Evolutionary conservation across 768 basidiomycete genomes (phyloP), one percentile per base, ranked within the genome.

Genomic region (Trametes meyenii): DNA sequence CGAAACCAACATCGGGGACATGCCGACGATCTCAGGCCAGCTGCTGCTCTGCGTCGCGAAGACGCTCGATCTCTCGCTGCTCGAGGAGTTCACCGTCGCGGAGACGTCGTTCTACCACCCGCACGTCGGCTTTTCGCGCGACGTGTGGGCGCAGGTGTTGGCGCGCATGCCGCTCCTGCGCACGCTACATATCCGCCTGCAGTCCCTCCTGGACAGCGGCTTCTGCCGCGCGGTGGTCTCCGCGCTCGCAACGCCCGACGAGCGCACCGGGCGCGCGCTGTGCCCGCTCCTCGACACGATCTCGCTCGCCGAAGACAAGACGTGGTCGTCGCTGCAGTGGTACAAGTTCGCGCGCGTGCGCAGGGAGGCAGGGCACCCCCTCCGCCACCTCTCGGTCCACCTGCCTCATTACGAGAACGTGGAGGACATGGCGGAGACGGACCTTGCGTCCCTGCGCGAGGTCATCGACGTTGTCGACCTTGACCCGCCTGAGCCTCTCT

Each of bases 291-390:
- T 72, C 14, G 69, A 72, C 58, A 62, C 61, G 50, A 55, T 72
- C 36, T 60, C 59, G 43, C 63, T 72, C 46, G 50, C 51, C 19
- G 66, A 69, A 44, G 71, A 72, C 64, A 64, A 62, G 65, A 69
- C 69, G 43, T 72, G 71, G 71, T 72, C 71, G 14, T 65, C 66
- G 19, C 64, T 72, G 46, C 71, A 69, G 59, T 69, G 65, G 55
- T 72, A 65, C 61, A 63, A 56, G 21, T 58, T 72, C 57, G 69
- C 71, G 33, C 38, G 67, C 60, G 58, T 62, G 55, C 68, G 71
- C 19, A 49, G 50, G 29, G 38, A 55, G 21, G 59, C 49, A 6
- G 71, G 71, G 5, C 64, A 64, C 26, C 65, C 69, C 12, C 53
- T 72, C 33, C 68, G 67, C 36, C 56, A 60, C 12, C 64, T 72